These are phyloP conservation scores for Tolypocladium pustulatum DNA, from an alignment of 2,329 filamentous ascomycete genomes.

Conservation along the genomic window DNA sequence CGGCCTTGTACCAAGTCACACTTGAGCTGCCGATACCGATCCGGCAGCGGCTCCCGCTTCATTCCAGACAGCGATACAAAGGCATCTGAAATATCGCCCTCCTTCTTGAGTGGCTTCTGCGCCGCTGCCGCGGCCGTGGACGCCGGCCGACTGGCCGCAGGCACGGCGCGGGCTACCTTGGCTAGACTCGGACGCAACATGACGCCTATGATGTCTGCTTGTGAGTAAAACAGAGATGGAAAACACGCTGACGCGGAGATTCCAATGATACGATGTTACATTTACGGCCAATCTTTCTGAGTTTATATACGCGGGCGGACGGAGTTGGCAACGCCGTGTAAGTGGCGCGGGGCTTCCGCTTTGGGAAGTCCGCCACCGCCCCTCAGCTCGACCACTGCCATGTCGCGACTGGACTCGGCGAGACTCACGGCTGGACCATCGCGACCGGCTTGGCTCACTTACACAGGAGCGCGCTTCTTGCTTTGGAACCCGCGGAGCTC, in stretches of 20 bases:
- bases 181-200: conserved; percentile 7
- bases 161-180: conserved; percentile 2
- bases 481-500: background rate
- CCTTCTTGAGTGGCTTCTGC: conserved; percentile 29
- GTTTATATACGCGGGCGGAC: background rate
- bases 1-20: conserved; percentile 37
- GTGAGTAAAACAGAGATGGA: background rate
- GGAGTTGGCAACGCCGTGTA: background rate
- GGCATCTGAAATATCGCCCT: conserved; percentile 52
- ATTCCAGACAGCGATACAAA: conserved; percentile 48
- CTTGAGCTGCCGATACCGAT: conserved; percentile 47
- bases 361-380: conserved; percentile 17
- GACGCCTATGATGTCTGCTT: background rate
- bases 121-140: conserved; percentile 3
- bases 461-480: background rate
- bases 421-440: background rate
- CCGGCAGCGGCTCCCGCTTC: conserved; percentile 34
- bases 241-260: background rate
- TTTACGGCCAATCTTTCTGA: background rate
- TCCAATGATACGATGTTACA: background rate
- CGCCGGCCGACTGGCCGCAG: conserved; percentile 1
- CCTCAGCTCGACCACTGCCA: background rate
- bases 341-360: conserved; percentile 14
- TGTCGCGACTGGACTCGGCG: background rate
- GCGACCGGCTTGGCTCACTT: background rate